These are phyloP conservation scores for Hypoxylon intermedium DNA, from an alignment of 495 filamentous ascomycete genomes.

Conservation along the genomic window DNA sequence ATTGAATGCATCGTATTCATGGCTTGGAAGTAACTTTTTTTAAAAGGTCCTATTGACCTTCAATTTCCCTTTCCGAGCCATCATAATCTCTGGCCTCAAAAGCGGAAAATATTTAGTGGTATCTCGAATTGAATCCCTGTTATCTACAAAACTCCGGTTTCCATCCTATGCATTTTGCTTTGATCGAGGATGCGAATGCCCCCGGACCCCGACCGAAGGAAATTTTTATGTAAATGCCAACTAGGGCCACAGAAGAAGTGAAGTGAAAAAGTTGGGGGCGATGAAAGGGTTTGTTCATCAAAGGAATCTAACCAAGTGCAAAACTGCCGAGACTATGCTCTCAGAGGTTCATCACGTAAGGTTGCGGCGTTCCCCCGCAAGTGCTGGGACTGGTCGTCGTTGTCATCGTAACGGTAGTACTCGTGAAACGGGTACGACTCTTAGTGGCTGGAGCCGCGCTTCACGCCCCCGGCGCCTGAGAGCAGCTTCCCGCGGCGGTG, in stretches of 20 bases:
- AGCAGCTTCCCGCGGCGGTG: constrained; percentile 29
- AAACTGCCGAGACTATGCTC: neutral
- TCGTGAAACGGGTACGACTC: constrained; percentile 19
- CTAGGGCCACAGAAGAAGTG: constrained; percentile 29
- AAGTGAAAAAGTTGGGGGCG: neutral
- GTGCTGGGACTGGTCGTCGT: constrained; percentile 5
- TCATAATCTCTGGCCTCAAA: constrained; percentile 2
- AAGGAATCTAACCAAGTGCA: neutral
- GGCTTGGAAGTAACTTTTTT: neutral
- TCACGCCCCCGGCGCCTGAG: constrained; percentile 28
- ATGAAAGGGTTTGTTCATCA: neutral
- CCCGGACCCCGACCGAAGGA: constrained; percentile 7
- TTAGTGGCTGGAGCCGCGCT: constrained; percentile 17
- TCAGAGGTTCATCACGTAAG: constrained; percentile 17
- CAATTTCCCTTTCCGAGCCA: constrained; percentile 12
- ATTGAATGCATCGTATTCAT: constrained; percentile 22
- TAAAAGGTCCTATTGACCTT: constrained; percentile 5
- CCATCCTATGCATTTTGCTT: constrained; percentile 12
- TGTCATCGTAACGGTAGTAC: constrained; percentile 26
- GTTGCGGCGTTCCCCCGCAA: constrained; percentile 7
- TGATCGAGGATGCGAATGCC: constrained; percentile 1
- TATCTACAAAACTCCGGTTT: constrained; percentile 20
- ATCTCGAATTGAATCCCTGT: constrained; percentile 30
- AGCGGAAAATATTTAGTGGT: constrained; percentile 8
- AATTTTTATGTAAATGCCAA: constrained; percentile 19